Evolutionary conservation across 2,329 filamentous ascomycete species (phyloP), one percentile per base, ranked within the genome.

Genomic region (Thielaviopsis populi): DNA sequence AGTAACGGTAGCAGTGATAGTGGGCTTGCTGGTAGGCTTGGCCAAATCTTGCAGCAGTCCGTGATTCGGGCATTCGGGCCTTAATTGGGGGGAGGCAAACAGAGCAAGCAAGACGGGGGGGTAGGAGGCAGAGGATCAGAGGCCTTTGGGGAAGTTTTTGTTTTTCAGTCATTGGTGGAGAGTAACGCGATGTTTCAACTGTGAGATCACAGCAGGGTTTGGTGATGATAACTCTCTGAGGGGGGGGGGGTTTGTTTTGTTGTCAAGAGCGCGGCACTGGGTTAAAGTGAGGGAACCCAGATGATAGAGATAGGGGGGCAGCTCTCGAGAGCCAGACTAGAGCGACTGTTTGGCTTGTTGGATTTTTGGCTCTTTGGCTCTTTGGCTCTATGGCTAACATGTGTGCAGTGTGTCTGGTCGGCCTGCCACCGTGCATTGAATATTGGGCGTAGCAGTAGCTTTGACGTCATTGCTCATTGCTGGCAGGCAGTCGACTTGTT

Each of bases 381-480:
- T n/a, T n/a, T n/a, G n/a, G n/a, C n/a, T n/a, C n/a, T n/a, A n/a
- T n/a, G n/a, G n/a, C n/a, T n/a, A n/a, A n/a, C n/a, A n/a, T n/a
- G n/a, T n/a, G n/a, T n/a, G n/a, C n/a, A n/a, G n/a, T n/a, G n/a
- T 33, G 30, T 7, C 7, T 3, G 30, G 3, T 33, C 3, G 33
- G 33, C 3, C 33, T 37, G 33, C 6, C 5, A 46, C 42, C n/a
- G n/a, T n/a, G n/a, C n/a, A n/a, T n/a, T n/a, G n/a, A n/a, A n/a
- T n/a, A n/a, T n/a, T n/a, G n/a, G n/a, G n/a, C n/a, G n/a, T n/a
- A n/a, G n/a, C n/a, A n/a, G 15, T 15, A 6, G 24, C 27, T 33
- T 56, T 56, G 53, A 56, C 53, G 53, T 56, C 53, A 56, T 56
- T 56, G 27, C 10, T 33, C n/a, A n/a, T n/a, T n/a, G n/a, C n/a